Percentiles rank a stretch among this genome's conserved stretches.
Evolutionary conservation across 2,329 filamentous ascomycete genomes (phyloP).

Genomic region (Talaromyces islandicus): DNA sequence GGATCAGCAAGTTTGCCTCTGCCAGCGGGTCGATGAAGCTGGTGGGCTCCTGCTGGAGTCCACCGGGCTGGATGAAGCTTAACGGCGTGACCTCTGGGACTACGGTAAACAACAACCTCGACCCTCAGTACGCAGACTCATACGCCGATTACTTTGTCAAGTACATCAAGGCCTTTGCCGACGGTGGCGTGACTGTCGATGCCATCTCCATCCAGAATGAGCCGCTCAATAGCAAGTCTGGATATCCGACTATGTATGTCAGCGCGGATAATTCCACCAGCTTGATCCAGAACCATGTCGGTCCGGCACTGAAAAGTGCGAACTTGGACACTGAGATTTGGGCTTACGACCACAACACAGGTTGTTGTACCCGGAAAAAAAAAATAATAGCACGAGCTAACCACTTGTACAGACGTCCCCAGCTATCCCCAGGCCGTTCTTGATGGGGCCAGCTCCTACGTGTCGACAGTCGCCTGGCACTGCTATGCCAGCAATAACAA

Average conservation of each 20-base stretch:
- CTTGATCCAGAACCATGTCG: constrained; percentile 3
- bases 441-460: background rate
- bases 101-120: constrained; percentile 2
- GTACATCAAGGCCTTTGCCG: constrained; percentile 3
- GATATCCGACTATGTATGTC: constrained; percentile 6
- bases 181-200: constrained; percentile 3
- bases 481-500: background rate
- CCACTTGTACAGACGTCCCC: background rate
- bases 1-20: background rate
- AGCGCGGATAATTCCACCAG: background rate
- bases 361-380: background rate
- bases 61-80: constrained; percentile 5
- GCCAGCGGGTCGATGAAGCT: constrained; percentile 1
- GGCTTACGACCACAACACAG: constrained; percentile 7
- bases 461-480: constrained; percentile 3
- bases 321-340: constrained; percentile 2
- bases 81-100: background rate
- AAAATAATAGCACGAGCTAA: background rate
- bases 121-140: background rate
- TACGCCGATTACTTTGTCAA: constrained; percentile 5
- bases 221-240: constrained; percentile 5
- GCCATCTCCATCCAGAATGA: constrained; percentile 5
- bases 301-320: background rate
- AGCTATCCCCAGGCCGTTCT: constrained; percentile 1
- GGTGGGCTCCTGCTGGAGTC: constrained; percentile 1